Base-by-base conservation (phyloP, 148 eudicot genomes). In the Rhododendron williamsianum region DNA sequence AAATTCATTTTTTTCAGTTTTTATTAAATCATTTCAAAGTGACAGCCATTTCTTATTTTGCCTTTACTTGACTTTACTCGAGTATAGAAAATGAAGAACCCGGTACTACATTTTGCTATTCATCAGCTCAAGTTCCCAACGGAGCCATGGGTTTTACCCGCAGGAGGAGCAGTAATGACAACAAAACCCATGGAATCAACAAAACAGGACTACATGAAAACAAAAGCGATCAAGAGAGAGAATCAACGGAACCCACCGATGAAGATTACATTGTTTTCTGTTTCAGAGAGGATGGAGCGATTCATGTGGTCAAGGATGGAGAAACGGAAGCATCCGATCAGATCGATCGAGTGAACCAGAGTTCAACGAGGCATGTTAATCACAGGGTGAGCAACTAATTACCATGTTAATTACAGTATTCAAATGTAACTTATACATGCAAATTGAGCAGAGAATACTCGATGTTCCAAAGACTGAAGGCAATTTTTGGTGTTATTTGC, bases 251-350 rank as follows among this genome's bases (percentile, higher is more conserved):
- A 9, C 3, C 72, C 0, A 13, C 35, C 33, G 15, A 94, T 9
- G 97, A 93, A 84, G 97, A 94, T 81, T 94, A 93, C 85, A 94
- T 94, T 84, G 95, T 94, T 18, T 94, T 94, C 71, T 94, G 94
- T 86, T 92, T 94, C 11, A 89, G 88, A 76, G 95, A 93, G 83
- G 94, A 93, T 76, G 98, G 98, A 16, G 93, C 79, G 18, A 89
- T 94, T 58, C 91, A 91, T 86, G 92, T 94, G 51, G 83, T 89
- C 15, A 85, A 86, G 88, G 95, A 92, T 51, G 91, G 88, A 81
- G 89, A 88, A 21, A 77, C 84, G 56, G 46, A 84, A 49, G 82
- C 36, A 69, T 73, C 79, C 15, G 27, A 76, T 27, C 41, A 23
- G 23, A 48, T 19, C 6, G 85, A 58, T 58, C 65, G 71, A 27